Percentiles rank a stretch among this genome's conserved stretches.
These are phyloP conservation scores for Sabuloglossum arenarium DNA, from an alignment of 495 filamentous ascomycete species.

Conservation along the genomic window DNA sequence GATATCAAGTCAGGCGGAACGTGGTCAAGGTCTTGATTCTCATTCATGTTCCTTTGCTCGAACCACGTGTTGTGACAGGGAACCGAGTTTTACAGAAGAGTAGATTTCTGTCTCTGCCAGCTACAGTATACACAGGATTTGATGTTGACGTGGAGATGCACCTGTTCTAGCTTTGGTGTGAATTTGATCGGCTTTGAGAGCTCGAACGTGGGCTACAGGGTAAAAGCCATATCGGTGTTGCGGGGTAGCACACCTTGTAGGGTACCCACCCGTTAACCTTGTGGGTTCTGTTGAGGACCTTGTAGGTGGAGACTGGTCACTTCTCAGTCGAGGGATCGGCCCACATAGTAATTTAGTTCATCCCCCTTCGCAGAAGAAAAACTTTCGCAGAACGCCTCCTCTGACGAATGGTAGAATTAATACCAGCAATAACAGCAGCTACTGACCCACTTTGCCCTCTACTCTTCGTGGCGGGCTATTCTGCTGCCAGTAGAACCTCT, in stretches of 20 bases:
- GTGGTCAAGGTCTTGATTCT: too few relatives aligned
- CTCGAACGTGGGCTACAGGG: neutral
- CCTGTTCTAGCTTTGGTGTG: too few relatives aligned
- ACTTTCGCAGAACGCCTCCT: neutral
- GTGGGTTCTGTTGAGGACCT: neutral
- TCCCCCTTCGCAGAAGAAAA: neutral
- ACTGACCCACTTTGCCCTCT: neutral
- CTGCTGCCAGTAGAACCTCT: slow-evolving; percentile 25
- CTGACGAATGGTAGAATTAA: neutral
- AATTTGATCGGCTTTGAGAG: too few relatives aligned
- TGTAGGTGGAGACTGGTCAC: neutral
- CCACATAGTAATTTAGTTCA: neutral
- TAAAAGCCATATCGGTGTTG: neutral
- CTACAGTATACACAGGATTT: too few relatives aligned
- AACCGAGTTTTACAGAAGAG: too few relatives aligned
- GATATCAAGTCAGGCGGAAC: too few relatives aligned
- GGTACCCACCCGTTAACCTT: neutral
- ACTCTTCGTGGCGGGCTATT: neutral
- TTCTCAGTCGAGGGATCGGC: neutral
- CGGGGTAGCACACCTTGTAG: neutral
- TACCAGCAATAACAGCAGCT: neutral
- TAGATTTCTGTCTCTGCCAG: too few relatives aligned
- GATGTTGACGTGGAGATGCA: too few relatives aligned
- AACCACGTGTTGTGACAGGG: too few relatives aligned
- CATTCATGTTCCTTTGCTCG: too few relatives aligned